phyloP scores from a whole-genome alignment of 2,329 filamentous ascomycete genomes.

The Trichophyton schoenleinii region DNA sequence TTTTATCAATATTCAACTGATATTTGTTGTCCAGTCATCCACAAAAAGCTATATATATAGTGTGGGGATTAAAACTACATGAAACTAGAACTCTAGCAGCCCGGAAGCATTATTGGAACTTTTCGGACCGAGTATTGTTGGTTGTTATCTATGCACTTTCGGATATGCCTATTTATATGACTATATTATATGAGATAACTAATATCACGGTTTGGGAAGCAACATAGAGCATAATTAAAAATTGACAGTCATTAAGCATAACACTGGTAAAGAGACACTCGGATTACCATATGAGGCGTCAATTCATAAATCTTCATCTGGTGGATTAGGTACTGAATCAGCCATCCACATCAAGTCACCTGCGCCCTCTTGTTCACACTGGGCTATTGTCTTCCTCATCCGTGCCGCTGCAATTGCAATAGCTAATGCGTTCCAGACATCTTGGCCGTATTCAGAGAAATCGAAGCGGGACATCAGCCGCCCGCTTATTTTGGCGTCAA shows the following conservation, averaged over 20 bases:
- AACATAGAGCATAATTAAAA: too few species aligned
- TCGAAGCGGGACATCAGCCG: slow-evolving; percentile 42
- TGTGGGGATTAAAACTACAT: too few species aligned
- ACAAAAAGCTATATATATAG: too few species aligned
- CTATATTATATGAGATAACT: neutral
- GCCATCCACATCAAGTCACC: slow-evolving; percentile 13
- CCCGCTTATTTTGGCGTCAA: slow-evolving; percentile 13
- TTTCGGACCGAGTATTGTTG: too few species aligned
- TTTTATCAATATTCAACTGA: too few species aligned
- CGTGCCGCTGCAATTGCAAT: slow-evolving; percentile 45
- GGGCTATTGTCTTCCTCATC: slow-evolving; percentile 39
- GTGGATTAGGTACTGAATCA: neutral
- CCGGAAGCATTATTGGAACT: too few species aligned
- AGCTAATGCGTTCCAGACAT: slow-evolving; percentile 50
- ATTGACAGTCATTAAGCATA: too few species aligned
- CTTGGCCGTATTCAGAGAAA: slow-evolving; percentile 39
- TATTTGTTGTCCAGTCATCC: too few species aligned
- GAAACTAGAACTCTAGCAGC: too few species aligned
- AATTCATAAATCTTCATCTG: neutral
- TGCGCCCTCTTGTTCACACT: slow-evolving; percentile 28
- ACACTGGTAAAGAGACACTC: too few species aligned
- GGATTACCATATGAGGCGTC: neutral
- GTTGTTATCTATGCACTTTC: too few species aligned
- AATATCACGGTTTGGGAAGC: neutral
- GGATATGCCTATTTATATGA: neutral